phyloP scores from a whole-genome alignment of 345 rosid species.

The Hibiscus syriacus region DNA sequence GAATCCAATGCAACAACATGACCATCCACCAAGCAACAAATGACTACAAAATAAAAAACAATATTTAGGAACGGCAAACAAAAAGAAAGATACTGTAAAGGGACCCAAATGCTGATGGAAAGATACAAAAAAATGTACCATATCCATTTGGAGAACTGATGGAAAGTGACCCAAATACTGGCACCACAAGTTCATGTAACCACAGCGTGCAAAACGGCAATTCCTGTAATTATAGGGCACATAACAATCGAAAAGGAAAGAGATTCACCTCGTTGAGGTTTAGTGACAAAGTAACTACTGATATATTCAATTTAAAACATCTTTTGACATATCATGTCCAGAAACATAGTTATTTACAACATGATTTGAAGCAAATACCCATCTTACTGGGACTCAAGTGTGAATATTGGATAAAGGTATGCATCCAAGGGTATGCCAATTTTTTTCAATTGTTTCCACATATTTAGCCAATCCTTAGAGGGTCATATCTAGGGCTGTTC shows the following conservation, averaged over 20 bases:
- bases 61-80: background rate
- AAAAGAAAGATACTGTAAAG: background rate
- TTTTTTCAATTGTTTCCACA: background rate
- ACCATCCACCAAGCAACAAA: conserved; percentile 94
- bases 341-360: background rate
- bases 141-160: conserved; percentile 42
- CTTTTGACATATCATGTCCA: background rate
- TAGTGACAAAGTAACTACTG: background rate
- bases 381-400: background rate
- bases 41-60: conserved; percentile 42
- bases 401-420: background rate
- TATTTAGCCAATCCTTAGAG: background rate
- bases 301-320: background rate
- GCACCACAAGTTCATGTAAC: conserved; percentile 61
- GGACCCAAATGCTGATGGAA: background rate
- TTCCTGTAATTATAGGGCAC: conserved; percentile 38
- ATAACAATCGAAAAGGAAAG: background rate
- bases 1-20: conserved; percentile 47
- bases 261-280: background rate
- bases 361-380: background rate
- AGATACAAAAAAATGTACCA: conserved; percentile 23
- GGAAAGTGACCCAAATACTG: conserved; percentile 76
- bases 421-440: background rate
- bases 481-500: no score
- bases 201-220: conserved; percentile 59